Evolutionary conservation across 1,139 yeast species (phyloP), one percentile per base, ranked within the genome.

Genomic region (Kodamaea sp.): DNA sequence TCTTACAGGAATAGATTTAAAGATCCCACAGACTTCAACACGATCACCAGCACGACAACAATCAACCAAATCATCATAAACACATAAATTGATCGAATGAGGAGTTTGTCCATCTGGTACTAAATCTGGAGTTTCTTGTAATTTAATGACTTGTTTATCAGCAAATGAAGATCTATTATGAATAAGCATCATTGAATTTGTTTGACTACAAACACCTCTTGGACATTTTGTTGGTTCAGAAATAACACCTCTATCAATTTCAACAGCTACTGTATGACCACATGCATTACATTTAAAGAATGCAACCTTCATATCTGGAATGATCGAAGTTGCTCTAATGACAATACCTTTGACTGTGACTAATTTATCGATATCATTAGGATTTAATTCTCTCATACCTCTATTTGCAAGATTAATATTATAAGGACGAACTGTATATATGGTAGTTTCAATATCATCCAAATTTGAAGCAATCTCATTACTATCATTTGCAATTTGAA

Each of bases 91-190:
- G 40, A 92, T 88, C 8, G 97, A 84, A 59, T 92, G 98, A 2
- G 99, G 98, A 3, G 98, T 92, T 63, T 92, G 98, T 15, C 99
- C 99, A 65, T 88, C 98, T 2, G 98, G 98, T n/a, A 92, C 96
- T 47, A 81, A 73, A 61, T 92, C 98, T 0, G 98, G 99, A 0
- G 98, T 92, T 62, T 92, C 99, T 62, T 92, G 99, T 34, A 92
- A 68, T 55, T 88, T 87, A 47, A 92, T 81, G 28, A 92, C 92
- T 62, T 92, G 99, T 58, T 90, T 92, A 61, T 92, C 97, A 25
- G 95, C 94, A 65, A 92, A 92, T 1, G 88, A 78, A 26, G 95
- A 85, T 53, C 98, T 76, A 59, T 92, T 92, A 64, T 92, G 98
- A 22, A 92, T 77, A 41, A 92, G 69, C 44, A 84, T 79, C 97